Base-by-base conservation (phyloP, 1,284 basidiomycete genomes). In the Marasmius oreades region DNA sequence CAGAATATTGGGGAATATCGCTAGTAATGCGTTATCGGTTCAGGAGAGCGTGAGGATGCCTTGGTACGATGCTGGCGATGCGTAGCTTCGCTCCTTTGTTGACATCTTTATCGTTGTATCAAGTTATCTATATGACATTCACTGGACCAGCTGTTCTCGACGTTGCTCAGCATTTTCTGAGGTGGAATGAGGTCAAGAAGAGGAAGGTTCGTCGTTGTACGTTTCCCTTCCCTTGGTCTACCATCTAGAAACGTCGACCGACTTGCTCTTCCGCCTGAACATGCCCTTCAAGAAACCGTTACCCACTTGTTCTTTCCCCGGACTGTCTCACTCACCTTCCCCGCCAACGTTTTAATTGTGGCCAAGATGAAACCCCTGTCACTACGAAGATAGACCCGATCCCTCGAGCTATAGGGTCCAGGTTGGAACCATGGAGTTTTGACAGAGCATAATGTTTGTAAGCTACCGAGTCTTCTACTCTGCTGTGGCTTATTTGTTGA, bases 401-500 rank as follows among this genome's bases (percentile, higher is more conserved):
- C 73, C 79, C 16, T 77, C 79, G 1, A 77, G 74, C 8, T 87
- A 85, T 63, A 76, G 75, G 23, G 87, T 93, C 16, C 92, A 95
- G 71, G 90, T 82, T 97, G 93, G 93, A 92, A 88, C 67, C 92
- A 94, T 67, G 94, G 94, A 18, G 89, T 93, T 22, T 76, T 95
- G 61, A 87, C 84, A 1, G 93, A 95, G 69, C 80, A 85, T 61
- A 85, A 88, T 63, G 90, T 90, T 55, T 93, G 90, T 93, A 67
- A 69, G 89, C 82, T 20, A 36, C 55, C 5, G 26, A 54, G 26
- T 47, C 53, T 31, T 57, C 24, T 55, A 7, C 37, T 39, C 23
- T 22, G 57, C 12, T 23, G 5, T 22, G 52, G 56, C 46, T 51
- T 50, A 34, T 52, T 18, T n/a, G 7, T 20, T 44, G 45, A 36